Evolutionary conservation across 2,329 filamentous ascomycete species (phyloP), one percentile per base, ranked within the genome.

Genomic region (Microdochium bolleyi): DNA sequence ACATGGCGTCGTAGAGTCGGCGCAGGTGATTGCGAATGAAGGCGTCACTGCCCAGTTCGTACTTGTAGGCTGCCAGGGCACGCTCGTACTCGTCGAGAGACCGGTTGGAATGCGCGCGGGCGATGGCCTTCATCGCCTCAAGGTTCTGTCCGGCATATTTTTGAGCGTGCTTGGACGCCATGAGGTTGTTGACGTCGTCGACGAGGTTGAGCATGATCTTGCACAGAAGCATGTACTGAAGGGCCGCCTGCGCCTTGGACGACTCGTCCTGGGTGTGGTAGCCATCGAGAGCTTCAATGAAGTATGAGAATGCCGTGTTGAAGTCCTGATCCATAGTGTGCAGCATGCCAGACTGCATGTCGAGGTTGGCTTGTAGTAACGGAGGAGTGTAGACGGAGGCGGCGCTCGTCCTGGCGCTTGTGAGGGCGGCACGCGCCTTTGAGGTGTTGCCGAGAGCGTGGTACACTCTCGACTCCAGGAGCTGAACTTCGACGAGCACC

Each of bases 211-310:
- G 81, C 95, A 99, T 99, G 71, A 99, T 94, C 78, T 99, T 99
- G 84, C 94, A 97, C 34, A 99, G 85, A 52, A 99, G 83, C 94
- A 99, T 99, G 79, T 99, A 99, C 77, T 99, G 94, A 59, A 99
- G 78, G 11, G 94, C 91, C 13, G 92, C 89, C n/a, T 92, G 95
- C n/a, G 95, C 94, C 73, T 92, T 91, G 58, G 80, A 75, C 38
- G 85, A 76, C 67, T 96, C 91, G 61, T 99, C 94, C 70, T 95
- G 91, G 49, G 87, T 86, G 73, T 94, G 90, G 73, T 97, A 99
- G 55, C 94, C 94, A 68, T 99, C 94, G 58, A 99, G 84, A 2
- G 95, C 94, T 75, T 99, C 94, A 71, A 99, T 97, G 72, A 99
- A 99, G 79, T 99, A 99, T 50, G 92, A 96, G 73, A 88, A 99